Percentiles rank a stretch among this genome's conserved stretches.
phyloP scores from a whole-genome alignment of 1,284 basidiomycete species.

The Austroboletus rostrupii region DNA sequence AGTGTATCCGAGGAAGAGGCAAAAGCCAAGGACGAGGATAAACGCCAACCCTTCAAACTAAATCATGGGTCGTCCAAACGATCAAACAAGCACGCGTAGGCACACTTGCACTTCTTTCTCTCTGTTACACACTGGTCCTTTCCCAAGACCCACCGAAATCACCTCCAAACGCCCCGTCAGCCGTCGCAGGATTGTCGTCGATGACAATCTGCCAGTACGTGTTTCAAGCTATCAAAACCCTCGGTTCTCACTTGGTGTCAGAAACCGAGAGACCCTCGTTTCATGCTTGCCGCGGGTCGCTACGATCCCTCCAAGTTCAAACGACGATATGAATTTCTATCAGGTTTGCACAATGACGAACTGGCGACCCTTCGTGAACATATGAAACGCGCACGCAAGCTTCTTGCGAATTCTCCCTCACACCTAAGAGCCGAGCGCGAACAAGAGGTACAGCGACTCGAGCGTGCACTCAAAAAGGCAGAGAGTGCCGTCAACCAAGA shows the following conservation, averaged over 20 bases:
- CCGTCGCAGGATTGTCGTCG: slow-evolving; percentile 72
- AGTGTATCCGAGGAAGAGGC: slow-evolving; percentile 30
- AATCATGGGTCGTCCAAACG: slow-evolving; percentile 57
- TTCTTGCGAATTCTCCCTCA: slow-evolving; percentile 61
- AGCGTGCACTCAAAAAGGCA: slow-evolving; percentile 70
- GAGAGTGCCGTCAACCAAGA: slow-evolving; percentile 80
- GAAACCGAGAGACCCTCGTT: slow-evolving; percentile 87
- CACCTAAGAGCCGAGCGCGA: slow-evolving; percentile 62
- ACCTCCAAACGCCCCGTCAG: slow-evolving; percentile 87
- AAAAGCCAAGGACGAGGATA: slow-evolving; percentile 32
- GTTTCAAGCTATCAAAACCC: slow-evolving; percentile 7
- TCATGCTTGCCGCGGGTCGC: slow-evolving; percentile 73
- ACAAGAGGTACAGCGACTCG: slow-evolving; percentile 72
- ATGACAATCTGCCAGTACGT: slow-evolving; percentile 63
- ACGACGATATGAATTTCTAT: slow-evolving; percentile 77
- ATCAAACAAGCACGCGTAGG: slow-evolving; percentile 86
- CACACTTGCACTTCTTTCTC: slow-evolving; percentile 16
- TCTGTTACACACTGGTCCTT: slow-evolving; percentile 2
- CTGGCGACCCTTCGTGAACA: slow-evolving; percentile 63
- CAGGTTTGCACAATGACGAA: slow-evolving; percentile 66
- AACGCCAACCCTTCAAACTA: slow-evolving; percentile 36
- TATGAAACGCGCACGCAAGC: slow-evolving; percentile 65
- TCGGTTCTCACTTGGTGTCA: slow-evolving; percentile 27
- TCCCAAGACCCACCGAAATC: slow-evolving; percentile 71
- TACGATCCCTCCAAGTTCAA: slow-evolving; percentile 69